Base-by-base conservation (phyloP, 306 rosid genomes). In the Arachis stenosperma region DNA sequence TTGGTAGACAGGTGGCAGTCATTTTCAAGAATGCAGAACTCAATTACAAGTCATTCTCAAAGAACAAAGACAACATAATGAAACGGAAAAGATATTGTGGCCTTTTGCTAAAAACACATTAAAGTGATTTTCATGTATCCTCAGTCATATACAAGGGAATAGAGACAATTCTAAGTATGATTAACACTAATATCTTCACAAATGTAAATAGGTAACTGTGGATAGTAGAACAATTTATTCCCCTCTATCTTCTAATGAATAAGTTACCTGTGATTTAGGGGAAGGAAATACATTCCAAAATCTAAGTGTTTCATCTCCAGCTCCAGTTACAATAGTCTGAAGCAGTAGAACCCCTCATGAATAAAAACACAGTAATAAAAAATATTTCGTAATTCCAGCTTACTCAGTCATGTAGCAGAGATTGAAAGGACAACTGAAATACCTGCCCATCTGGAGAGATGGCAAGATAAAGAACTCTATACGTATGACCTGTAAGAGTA, bases 381-480 rank as follows among this genome's bases (percentile, higher is more conserved):
- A 65, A 33, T 3, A 68, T 27, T 37, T 70, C 48, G 62, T 33
- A 42, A 40, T 27, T 36, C n/a, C 30, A 44, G 64, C 46, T 62
- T 10, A 43, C 29, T 44, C 6, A 9, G 70, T 62, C 22, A 9
- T 58, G 50, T 39, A 60, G 17, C 59, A 47, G 27, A 51, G 52
- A 44, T 71, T 44, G 27, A 71, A 17, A 65, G 65, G 52, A 53
- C 70, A n/a, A 75, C 33, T 60, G 29, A 76, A 70, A 67, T 81
- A 95, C 99, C 96, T 95, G 99, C 83, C 99, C 99, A 65, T 95
- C 99, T 0, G 98, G 99, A 14, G 98, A 95, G 71, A 91, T 91
- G 79, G 99, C 97, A 70, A 95, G 98, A 91, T 91, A 91, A 58
- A 95, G 98, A 76, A 95, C 99, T 75, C 97, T 84, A 73, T 84